Conservation (phyloP, 139 green algal species). For the Picochlorum sp. region DNA sequence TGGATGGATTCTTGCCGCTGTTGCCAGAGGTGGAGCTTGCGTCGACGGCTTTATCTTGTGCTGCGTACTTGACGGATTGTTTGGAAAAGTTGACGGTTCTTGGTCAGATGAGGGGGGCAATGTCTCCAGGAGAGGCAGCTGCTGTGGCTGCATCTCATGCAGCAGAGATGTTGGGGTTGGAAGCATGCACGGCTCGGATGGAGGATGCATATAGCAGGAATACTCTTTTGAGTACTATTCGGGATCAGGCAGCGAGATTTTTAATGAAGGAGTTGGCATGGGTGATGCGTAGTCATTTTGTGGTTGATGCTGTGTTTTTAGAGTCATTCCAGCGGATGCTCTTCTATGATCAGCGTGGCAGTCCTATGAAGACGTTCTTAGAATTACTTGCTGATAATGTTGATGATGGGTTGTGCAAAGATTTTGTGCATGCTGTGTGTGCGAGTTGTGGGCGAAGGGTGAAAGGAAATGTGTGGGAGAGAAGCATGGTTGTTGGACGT, state of each 20-base stretch:
- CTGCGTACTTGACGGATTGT: conserved; percentile 46
- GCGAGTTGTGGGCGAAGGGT: conserved; percentile 2
- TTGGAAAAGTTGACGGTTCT: conserved; percentile 39
- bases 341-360: conserved; percentile 1
- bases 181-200: too few species aligned
- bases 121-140: background rate
- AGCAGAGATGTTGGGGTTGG: background rate
- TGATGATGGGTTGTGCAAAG: conserved; percentile 16
- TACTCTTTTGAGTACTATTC: too few species aligned
- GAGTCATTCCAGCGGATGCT: conserved; percentile 10
- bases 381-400: conserved; percentile 20
- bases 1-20: conserved; percentile 60
- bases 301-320: conserved; percentile 13
- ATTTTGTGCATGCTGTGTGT: conserved; percentile 5
- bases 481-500: background rate
- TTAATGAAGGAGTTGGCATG: too few species aligned
- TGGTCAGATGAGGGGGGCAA: background rate
- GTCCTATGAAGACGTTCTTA: conserved; percentile 10
- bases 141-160: conserved; percentile 7
- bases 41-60: background rate
- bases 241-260: too few species aligned
- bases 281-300: too few species aligned
- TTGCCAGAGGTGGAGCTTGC: background rate
- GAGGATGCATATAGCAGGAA: too few species aligned
- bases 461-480: background rate